Evolutionary conservation across 1,139 yeast genomes (phyloP).

Genomic region (Pichia cactophila): DNA sequence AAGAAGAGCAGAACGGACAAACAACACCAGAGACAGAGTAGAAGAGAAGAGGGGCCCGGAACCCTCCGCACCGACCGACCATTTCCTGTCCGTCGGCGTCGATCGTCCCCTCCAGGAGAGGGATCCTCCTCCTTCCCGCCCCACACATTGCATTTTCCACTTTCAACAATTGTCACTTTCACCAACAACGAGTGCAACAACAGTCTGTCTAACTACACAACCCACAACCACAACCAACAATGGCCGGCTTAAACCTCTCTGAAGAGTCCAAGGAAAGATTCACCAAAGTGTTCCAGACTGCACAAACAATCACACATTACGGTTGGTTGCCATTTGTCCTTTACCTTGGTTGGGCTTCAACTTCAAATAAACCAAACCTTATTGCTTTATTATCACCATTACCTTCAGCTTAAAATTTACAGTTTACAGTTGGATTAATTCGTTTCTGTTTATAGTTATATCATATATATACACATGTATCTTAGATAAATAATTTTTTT

Average conservation of each 20-base stretch:
- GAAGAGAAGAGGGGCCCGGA: too few relatives aligned
- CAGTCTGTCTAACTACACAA: too few relatives aligned
- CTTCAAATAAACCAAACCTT: constrained; percentile 78
- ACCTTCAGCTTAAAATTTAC: constrained; percentile 21
- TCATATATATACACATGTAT: constrained; percentile 2
- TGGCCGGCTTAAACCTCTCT: constrained; percentile 36
- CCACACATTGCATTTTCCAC: too few relatives aligned
- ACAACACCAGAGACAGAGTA: too few relatives aligned
- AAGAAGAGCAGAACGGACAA: too few relatives aligned
- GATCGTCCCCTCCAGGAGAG: too few relatives aligned
- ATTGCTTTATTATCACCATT: constrained; percentile 39
- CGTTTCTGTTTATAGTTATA: constrained; percentile 5
- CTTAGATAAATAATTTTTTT: neutral
- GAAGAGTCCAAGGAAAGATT: constrained; percentile 87
- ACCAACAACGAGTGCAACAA: too few relatives aligned
- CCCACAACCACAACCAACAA: constrained; percentile 5
- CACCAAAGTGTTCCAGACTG: constrained; percentile 69
- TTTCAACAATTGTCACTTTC: too few relatives aligned
- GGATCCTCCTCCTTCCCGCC: too few relatives aligned
- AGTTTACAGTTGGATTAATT: neutral
- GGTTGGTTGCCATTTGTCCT: constrained; percentile 95
- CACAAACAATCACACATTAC: constrained; percentile 85
- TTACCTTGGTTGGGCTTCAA: constrained; percentile 87
- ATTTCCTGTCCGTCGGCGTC: too few relatives aligned
- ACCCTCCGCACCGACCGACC: too few relatives aligned